Evolutionary conservation across 1,284 basidiomycete genomes (phyloP).

Genomic region (Trametes sp.): DNA sequence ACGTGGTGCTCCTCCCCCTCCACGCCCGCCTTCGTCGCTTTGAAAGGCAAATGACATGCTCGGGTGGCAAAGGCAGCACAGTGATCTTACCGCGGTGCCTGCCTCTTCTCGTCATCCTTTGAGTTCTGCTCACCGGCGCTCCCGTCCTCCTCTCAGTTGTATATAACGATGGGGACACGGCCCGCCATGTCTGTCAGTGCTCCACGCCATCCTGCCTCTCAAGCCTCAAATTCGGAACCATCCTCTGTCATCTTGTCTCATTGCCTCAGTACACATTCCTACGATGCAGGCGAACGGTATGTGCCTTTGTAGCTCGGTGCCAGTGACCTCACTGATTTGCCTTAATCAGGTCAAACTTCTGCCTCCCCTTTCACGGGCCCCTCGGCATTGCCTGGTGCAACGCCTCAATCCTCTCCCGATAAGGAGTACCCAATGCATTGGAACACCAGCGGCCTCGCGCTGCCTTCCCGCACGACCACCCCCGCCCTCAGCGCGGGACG

Average conservation of each 20-base stretch:
- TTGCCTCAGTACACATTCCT: conserved; percentile 1
- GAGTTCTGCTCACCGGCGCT: conserved; percentile 24
- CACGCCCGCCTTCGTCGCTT: neutral
- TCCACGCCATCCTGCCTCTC: conserved; percentile 18
- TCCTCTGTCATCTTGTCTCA: neutral
- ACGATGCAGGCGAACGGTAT: conserved; percentile 27
- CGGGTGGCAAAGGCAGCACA: conserved; percentile 11
- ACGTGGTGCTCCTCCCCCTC: too few relatives aligned
- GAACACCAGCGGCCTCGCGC: conserved; percentile 15
- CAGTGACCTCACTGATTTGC: neutral
- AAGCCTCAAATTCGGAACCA: conserved; percentile 8
- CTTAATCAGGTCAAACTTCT: conserved; percentile 16
- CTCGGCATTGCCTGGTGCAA: conserved; percentile 28
- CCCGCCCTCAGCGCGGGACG: conserved; percentile 14
- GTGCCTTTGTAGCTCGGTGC: neutral
- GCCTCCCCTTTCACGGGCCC: conserved; percentile 25
- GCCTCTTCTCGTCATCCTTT: conserved; percentile 23
- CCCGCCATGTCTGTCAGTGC: conserved; percentile 9
- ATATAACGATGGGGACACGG: conserved; percentile 20
- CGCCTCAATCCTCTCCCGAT: conserved; percentile 20
- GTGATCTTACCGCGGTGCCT: conserved; percentile 24
- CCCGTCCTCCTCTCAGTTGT: conserved; percentile 1
- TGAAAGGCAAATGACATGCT: conserved; percentile 15
- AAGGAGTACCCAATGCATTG: conserved; percentile 25
- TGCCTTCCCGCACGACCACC: conserved; percentile 22